phyloP scores from a whole-genome alignment of 2,329 filamentous ascomycete species.

The Mycosphaerella sp. region DNA sequence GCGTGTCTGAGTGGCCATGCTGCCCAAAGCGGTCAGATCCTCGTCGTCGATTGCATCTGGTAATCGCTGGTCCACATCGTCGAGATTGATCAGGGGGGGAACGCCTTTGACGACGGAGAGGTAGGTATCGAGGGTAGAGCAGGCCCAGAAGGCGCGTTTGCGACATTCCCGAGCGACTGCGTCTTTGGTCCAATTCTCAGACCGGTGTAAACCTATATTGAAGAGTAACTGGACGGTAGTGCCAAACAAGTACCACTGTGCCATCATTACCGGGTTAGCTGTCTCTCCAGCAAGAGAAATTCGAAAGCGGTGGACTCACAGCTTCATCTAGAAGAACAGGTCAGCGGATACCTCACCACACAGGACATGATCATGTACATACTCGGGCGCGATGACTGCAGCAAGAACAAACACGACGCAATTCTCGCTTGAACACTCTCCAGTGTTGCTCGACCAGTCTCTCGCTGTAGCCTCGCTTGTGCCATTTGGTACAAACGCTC shows the following conservation, averaged over 20 bases:
- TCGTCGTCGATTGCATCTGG: constrained; percentile 30
- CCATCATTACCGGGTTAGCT: neutral
- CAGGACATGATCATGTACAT: neutral
- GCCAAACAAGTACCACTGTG: constrained; percentile 35
- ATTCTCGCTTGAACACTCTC: constrained; percentile 39
- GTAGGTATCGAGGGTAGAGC: constrained; percentile 38
- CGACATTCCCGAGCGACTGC: constrained; percentile 30
- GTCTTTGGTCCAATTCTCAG: constrained; percentile 19
- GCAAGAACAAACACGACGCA: constrained; percentile 36
- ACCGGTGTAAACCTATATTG: constrained; percentile 35
- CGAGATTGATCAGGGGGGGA: constrained; percentile 34
- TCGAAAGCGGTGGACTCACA: neutral
- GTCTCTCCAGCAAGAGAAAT: neutral
- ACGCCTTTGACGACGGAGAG: constrained; percentile 35
- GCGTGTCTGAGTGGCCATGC: constrained; percentile 2
- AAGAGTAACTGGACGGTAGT: constrained; percentile 35
- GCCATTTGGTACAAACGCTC: constrained; percentile 26
- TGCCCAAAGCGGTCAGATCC: constrained; percentile 19
- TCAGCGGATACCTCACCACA: neutral
- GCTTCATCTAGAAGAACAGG: neutral
- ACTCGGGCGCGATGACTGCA: constrained; percentile 18
- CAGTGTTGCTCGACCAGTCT: constrained; percentile 25
- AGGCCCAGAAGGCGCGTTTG: constrained; percentile 36
- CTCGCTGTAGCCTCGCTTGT: constrained; percentile 20
- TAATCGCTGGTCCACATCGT: constrained; percentile 29